Base-by-base conservation (phyloP, 371 early-diverging fungal species). In the Parasitella parasitica region DNA sequence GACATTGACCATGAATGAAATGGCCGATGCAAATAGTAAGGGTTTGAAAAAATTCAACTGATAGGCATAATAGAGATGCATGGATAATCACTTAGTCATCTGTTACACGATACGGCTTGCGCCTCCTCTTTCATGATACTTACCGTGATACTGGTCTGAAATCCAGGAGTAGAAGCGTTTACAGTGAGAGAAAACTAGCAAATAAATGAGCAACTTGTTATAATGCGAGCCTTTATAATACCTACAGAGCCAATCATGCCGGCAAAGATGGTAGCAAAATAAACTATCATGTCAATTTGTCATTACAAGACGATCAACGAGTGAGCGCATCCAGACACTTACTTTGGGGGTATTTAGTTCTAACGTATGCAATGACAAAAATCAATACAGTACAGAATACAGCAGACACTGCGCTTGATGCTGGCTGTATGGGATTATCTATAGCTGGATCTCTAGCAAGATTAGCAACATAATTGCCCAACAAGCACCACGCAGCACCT, bases 11-110 rank as follows among this genome's bases (percentile, higher is more conserved):
- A 64, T 64, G 6, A 78, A 20, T 11, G 72, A 50, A 54, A 75
- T 52, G 3, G 56, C 75, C 18, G 70, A 70, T 36, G 70, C 71
- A 5, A 66, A 49, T 2, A 71, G 64, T 50, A 78, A 58, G 1
- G 78, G 78, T 18, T 50, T 69, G 30, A 78, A 27, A 60, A 70
- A 75, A 12, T 59, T 37, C 67, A 71, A 70, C 78, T 78, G n/a
- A n/a, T n/a, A 55, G 3, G 11, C 32, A 32, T 8, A 32, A 32
- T 8, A 32, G 18, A 51, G n/a, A 50, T 50, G 50, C 50, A 43
- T 43, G 43, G 22, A 43, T 43, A 20, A 43, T 22, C 43, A 2
- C 20, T 43, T 43, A 43, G 43, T 43, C 43, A 43, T 43, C 11
- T 7, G 43, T 43, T 43, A 43, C 43, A 43, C 43, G 22, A 43